These are phyloP conservation scores for Mycotypha africana DNA, from an alignment of 371 early-diverging fungal species.

Conservation along the genomic window DNA sequence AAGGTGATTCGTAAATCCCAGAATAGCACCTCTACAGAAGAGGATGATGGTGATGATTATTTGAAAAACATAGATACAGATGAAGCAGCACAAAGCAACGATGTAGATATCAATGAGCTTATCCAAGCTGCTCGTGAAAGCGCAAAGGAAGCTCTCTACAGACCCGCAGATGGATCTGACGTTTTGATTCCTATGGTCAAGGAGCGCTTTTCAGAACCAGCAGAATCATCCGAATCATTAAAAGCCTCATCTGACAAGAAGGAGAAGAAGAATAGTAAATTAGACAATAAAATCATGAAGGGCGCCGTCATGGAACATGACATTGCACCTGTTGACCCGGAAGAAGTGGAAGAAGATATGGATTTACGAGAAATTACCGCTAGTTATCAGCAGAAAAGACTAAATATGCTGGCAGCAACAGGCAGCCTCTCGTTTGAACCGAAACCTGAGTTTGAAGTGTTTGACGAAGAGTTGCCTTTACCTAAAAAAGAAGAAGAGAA, in stretches of 20 bases:
- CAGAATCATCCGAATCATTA: too few relatives aligned
- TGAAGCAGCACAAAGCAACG: too few relatives aligned
- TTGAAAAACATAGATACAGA: too few relatives aligned
- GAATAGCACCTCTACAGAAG: conserved; percentile 27
- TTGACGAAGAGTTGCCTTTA: conserved; percentile 43
- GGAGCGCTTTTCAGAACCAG: background rate
- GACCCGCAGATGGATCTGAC: conserved; percentile 16
- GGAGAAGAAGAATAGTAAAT: conserved; percentile 15
- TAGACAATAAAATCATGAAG: conserved; percentile 49
- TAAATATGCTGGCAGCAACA: conserved; percentile 31
- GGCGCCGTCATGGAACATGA: conserved; percentile 53
- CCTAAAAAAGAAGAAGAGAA: conserved; percentile 16
- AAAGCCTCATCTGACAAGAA: too few relatives aligned
- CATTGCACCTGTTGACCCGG: conserved; percentile 42
- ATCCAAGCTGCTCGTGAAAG: conserved; percentile 11
- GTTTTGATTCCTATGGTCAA: conserved; percentile 6
- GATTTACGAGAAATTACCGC: conserved; percentile 42
- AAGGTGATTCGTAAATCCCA: conserved; percentile 14
- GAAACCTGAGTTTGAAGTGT: conserved; percentile 39
- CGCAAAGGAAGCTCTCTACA: conserved; percentile 19
- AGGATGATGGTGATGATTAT: too few relatives aligned
- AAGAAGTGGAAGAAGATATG: conserved; percentile 56
- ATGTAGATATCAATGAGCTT: conserved; percentile 24
- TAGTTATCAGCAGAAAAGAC: conserved; percentile 28
- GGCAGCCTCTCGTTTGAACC: conserved; percentile 33